phyloP scores from a whole-genome alignment of 116 monocot genomes.

The Zostera marina region DNA sequence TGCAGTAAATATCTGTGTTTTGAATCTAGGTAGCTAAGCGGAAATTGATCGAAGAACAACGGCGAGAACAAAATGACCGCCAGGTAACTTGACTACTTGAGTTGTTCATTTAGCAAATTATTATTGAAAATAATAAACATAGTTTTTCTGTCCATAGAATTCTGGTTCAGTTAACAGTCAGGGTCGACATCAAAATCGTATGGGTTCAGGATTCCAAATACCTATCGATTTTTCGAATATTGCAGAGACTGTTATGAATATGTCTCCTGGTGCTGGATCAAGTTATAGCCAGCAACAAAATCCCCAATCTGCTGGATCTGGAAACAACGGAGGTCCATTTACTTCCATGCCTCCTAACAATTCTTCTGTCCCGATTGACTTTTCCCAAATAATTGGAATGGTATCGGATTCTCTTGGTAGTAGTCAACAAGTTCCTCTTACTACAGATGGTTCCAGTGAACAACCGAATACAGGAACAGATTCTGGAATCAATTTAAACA shows the following conservation, averaged over 20 bases:
- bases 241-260: slow-evolving; percentile 2
- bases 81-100: slow-evolving; percentile 3
- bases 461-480: not conserved
- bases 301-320: slow-evolving; percentile 4
- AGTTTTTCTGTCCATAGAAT: slow-evolving; percentile 1
- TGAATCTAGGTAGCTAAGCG: slow-evolving; percentile 19
- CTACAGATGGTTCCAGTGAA: slow-evolving; percentile 1
- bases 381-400: slow-evolving; percentile 8
- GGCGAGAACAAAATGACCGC: slow-evolving; percentile 1
- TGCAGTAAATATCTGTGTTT: not conserved
- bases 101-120: not conserved
- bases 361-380: slow-evolving; percentile 3
- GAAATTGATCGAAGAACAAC: slow-evolving; percentile 16
- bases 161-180: not conserved
- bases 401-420: slow-evolving; percentile 1
- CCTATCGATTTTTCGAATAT: slow-evolving; percentile 3
- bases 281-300: not conserved
- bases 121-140: not conserved
- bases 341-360: not conserved
- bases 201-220: slow-evolving; percentile 4
- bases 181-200: not conserved
- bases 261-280: slow-evolving; percentile 4
- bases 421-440: slow-evolving; percentile 1
- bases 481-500: slow-evolving; percentile 3
- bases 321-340: not conserved